A percentile compares a stretch with the other conserved stretches of the same genome.
phyloP scores from a whole-genome alignment of 805 yeast genomes.

The Danielia reshetovae region DNA sequence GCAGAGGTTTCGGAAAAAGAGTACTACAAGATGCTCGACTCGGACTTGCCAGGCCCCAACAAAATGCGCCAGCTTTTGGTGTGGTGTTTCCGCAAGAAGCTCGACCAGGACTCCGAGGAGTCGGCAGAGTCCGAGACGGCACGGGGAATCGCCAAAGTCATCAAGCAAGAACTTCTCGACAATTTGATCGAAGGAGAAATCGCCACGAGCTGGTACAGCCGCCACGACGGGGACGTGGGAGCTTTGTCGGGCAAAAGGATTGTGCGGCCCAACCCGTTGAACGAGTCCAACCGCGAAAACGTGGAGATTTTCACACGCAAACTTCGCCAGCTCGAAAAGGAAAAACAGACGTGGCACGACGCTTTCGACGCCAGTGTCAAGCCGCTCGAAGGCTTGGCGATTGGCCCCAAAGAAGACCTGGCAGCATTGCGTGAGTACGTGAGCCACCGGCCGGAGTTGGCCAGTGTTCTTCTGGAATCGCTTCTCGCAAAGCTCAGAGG shows the following conservation, averaged over 20 bases:
- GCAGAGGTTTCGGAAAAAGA: constrained; percentile 50
- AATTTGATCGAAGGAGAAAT: constrained; percentile 59
- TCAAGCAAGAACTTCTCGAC: constrained; percentile 57
- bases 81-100: constrained; percentile 60
- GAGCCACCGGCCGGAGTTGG: neutral
- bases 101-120: constrained; percentile 21
- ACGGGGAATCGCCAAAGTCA: constrained; percentile 53
- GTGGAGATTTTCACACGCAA: constrained; percentile 44
- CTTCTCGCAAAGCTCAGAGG: neutral
- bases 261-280: constrained; percentile 57
- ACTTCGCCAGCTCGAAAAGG: constrained; percentile 40
- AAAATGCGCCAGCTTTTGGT: constrained; percentile 63
- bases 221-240: constrained; percentile 22
- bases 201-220: constrained; percentile 66
- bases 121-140: constrained; percentile 39
- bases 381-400: constrained; percentile 14
- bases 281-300: constrained; percentile 47
- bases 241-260: constrained; percentile 25
- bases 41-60: constrained; percentile 65
- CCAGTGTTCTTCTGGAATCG: neutral
- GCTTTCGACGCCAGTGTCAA: constrained; percentile 18
- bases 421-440: neutral
- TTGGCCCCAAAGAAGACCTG: neutral
- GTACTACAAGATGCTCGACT: constrained; percentile 60
- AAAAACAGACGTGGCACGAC: constrained; percentile 46